Evolutionary conservation across 2,329 filamentous ascomycete genomes (phyloP).

Genomic region (Ophiostoma novo-ulmi): DNA sequence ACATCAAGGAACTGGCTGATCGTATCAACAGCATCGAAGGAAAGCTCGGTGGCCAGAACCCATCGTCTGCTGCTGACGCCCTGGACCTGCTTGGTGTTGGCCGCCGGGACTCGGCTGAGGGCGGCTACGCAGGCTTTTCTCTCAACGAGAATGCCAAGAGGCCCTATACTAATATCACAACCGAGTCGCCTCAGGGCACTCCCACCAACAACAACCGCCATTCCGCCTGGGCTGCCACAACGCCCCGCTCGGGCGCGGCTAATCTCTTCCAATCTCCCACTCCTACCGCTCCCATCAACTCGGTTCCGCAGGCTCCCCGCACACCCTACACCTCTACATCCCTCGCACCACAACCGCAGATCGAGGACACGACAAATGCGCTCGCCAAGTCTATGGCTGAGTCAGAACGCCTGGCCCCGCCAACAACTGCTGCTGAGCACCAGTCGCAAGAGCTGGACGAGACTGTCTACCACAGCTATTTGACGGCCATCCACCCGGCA

Average conservation of each 20-base stretch:
- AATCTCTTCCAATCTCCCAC: slow-evolving; percentile 29
- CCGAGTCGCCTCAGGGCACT: slow-evolving; percentile 4
- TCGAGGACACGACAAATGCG: slow-evolving; percentile 20
- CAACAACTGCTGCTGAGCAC: slow-evolving; percentile 30
- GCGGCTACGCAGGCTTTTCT: slow-evolving; percentile 36
- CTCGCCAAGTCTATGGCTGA: slow-evolving; percentile 26
- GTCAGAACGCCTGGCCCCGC: slow-evolving; percentile 30
- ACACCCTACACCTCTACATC: slow-evolving; percentile 22
- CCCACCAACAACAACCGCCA: slow-evolving; percentile 29
- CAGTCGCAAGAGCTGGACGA: slow-evolving; percentile 41
- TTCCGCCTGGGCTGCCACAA: slow-evolving; percentile 45
- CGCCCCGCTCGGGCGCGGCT: slow-evolving; percentile 38
- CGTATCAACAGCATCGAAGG: slow-evolving; percentile 77
- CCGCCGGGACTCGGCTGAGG: slow-evolving; percentile 42
- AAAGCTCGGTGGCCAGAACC: slow-evolving; percentile 55
- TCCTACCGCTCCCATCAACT: slow-evolving; percentile 24
- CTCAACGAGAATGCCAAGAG: slow-evolving; percentile 43
- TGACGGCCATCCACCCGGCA: slow-evolving; percentile 59
- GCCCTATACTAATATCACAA: slow-evolving; percentile 46
- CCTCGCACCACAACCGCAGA: slow-evolving; percentile 25
- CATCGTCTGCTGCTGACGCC: slow-evolving; percentile 35
- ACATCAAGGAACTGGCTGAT: slow-evolving; percentile 88
- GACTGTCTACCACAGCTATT: slow-evolving; percentile 52
- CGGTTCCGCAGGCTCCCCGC: neutral
- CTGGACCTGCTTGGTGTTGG: slow-evolving; percentile 30